These are phyloP conservation scores for Stevia rebaudiana DNA, from an alignment of 140 eudicot species.

Conservation along the genomic window DNA sequence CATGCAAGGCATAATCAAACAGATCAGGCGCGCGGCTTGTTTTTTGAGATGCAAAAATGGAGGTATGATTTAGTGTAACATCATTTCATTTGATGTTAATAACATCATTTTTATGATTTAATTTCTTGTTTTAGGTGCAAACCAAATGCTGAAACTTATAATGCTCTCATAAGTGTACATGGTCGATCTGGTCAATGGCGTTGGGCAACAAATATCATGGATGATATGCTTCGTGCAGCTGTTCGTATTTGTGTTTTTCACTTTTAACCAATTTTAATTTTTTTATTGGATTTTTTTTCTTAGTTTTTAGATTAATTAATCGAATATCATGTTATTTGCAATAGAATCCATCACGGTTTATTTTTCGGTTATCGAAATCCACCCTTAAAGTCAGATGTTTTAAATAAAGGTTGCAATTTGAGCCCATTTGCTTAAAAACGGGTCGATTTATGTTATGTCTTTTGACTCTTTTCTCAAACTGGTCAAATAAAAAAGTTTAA, in stretches of 20 bases:
- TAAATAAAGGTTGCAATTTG: background rate
- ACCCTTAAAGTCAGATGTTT: background rate
- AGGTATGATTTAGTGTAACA: slow-evolving; percentile 41
- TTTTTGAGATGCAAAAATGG: slow-evolving; percentile 98
- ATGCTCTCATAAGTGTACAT: slow-evolving; percentile 86
- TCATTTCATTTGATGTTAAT: slow-evolving; percentile 1
- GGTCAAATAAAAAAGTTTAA: background rate
- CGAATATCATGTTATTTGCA: background rate
- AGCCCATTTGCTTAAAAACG: background rate
- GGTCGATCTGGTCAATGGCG: slow-evolving; percentile 99
- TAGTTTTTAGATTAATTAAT: background rate
- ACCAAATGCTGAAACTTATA: slow-evolving; percentile 88
- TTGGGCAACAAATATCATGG: slow-evolving; percentile 96
- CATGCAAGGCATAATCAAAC: slow-evolving; percentile 80
- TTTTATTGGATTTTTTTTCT: slow-evolving; percentile 39
- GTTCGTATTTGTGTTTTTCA: slow-evolving; percentile 59
- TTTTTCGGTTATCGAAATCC: background rate
- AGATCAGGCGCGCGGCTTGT: slow-evolving; percentile 96
- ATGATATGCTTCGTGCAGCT: slow-evolving; percentile 99
- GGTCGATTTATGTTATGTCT: background rate
- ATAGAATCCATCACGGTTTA: background rate
- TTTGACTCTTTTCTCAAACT: background rate
- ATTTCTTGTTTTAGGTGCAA: slow-evolving; percentile 53
- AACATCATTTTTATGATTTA: background rate
- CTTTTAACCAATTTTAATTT: slow-evolving; percentile 34